Percentiles rank a stretch among this genome's conserved stretches.
Evolutionary conservation across 139 green algal genomes (phyloP).

Genomic region (Limnomonas spitsbergensis): DNA sequence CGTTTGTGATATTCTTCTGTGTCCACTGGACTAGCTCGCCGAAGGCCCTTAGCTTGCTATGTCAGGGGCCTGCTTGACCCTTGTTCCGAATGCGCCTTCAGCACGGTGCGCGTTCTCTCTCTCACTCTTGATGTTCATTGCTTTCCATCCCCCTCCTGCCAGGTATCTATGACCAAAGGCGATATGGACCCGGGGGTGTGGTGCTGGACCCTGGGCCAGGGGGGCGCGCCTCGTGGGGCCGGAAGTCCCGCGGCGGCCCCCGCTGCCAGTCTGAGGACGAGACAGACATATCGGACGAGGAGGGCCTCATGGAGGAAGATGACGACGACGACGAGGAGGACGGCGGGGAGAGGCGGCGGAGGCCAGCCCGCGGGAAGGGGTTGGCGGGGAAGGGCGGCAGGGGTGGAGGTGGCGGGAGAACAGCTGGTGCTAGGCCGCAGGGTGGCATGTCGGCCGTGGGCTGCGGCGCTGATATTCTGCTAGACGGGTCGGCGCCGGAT

Average conservation of each 20-base stretch:
- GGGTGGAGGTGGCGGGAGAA: too few species aligned
- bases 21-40: too few species aligned
- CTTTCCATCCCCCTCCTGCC: neutral
- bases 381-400: neutral
- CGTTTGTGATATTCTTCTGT: too few species aligned
- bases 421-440: too few species aligned
- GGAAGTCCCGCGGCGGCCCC: neutral
- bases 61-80: too few species aligned
- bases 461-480: too few species aligned
- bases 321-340: slow-evolving; percentile 14
- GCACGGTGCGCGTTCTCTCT: too few species aligned
- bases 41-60: too few species aligned
- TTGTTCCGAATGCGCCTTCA: too few species aligned
- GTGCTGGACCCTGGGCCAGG: neutral
- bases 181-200: slow-evolving; percentile 22
- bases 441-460: too few species aligned
- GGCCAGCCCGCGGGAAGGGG: neutral
- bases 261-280: slow-evolving; percentile 8
- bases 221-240: neutral
- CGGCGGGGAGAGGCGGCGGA: neutral
- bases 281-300: slow-evolving; percentile 24
- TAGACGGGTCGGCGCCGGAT: too few species aligned
- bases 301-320: slow-evolving; percentile 2
- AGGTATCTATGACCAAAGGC: slow-evolving; percentile 47
- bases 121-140: slow-evolving; percentile 4